These are phyloP conservation scores for Theobroma cacao DNA, from an alignment of 345 rosid genomes.

Conservation along the genomic window DNA sequence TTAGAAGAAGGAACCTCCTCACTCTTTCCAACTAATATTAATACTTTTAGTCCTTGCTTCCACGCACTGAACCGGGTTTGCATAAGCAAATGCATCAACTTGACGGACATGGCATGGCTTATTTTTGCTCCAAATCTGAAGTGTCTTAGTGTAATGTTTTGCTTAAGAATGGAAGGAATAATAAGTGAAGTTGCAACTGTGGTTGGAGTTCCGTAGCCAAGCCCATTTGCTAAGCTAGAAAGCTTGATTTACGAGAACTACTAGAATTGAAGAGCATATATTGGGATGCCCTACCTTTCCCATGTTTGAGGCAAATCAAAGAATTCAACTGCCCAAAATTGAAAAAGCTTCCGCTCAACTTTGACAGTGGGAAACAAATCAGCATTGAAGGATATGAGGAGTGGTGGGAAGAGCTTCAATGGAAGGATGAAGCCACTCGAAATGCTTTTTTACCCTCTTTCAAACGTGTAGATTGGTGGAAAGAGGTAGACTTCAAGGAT, in stretches of 20 bases:
- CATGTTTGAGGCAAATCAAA: not conserved
- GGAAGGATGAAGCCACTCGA: too few relatives aligned
- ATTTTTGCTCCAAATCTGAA: not conserved
- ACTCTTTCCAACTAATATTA: too few relatives aligned
- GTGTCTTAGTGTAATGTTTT: not conserved
- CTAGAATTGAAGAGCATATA: slow-evolving; percentile 6
- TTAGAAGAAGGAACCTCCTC: too few relatives aligned
- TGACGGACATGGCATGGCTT: not conserved
- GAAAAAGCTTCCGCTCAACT: slow-evolving; percentile 17
- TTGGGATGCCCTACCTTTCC: not conserved
- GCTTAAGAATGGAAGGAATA: not conserved
- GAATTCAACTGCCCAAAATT: not conserved
- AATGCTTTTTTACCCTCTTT: slow-evolving; percentile 6
- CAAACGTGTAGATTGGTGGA: not conserved
- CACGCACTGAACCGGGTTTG: not conserved
- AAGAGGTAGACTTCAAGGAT: too few relatives aligned
- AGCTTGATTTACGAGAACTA: too few relatives aligned
- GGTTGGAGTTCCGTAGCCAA: not conserved
- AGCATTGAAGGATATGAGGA: too few relatives aligned
- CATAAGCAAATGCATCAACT: not conserved
- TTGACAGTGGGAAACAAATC: too few relatives aligned
- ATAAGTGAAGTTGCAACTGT: too few relatives aligned
- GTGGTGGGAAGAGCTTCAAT: too few relatives aligned
- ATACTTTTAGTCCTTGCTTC: too few relatives aligned
- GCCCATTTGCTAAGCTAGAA: too few relatives aligned